Evolutionary conservation across 2,329 filamentous ascomycete species (phyloP), one percentile per base, ranked within the genome.

Genomic region (Thelonectria blattea): DNA sequence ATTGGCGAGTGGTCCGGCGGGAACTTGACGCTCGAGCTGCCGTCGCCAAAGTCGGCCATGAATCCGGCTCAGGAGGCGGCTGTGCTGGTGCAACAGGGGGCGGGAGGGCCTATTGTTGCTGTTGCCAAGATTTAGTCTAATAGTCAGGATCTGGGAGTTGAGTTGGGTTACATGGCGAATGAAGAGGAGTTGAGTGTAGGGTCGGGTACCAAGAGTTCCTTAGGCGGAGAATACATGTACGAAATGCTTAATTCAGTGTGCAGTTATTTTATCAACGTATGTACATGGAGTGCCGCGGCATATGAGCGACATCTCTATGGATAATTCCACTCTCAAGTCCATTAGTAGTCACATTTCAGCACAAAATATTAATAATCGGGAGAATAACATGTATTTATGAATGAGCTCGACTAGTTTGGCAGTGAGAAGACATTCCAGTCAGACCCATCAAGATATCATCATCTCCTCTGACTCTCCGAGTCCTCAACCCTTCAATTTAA

Each of bases 1-100:
- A 67, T 75, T 58, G 75, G 75, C 6, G 72, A 76, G 57, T 77
- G 74, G 74, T 64, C 34, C 17, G 74, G 74, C 4, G 74, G 74
- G 2, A 69, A 75, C 55, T 34, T 72, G 4, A 68, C 67, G 2
- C 37, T 71, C 6, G 43, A 65, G 5, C 62, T 74, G 47, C 73
- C 73, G 6, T 32, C 61, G 10, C 46, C 64, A 12, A 60, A 60
- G n/a, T 56, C 64, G 3, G 49, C 65, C 51, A 69, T 65, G 63
- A 59, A 60, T 49, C 58, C 64, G 20, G 70, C 68, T 3, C 65
- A 70, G 22, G 68, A 69, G 34, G 70, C 71, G 41, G 71, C 71
- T 15, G 68, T 68, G 10, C 45, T 74, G 48, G 65, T 74, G 27
- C 72, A 73, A 58, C 68, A 66, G 34, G 65, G 65, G 3, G n/a